Evolutionary conservation across 2,329 filamentous ascomycete species (phyloP).

Genomic region (Pezicula neosporulosa): DNA sequence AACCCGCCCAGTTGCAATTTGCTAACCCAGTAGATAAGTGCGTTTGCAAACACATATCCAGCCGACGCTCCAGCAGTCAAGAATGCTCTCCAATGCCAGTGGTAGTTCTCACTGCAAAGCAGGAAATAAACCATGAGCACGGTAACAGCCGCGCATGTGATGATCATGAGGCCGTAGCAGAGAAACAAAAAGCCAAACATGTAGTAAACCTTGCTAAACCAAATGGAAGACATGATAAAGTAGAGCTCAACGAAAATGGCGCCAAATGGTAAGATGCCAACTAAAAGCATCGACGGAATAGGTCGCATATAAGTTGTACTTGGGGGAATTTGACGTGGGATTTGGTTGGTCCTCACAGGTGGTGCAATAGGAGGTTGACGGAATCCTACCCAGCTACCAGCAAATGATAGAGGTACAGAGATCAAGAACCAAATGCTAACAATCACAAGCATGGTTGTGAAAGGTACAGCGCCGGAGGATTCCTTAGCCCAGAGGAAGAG

Average conservation of each 20-base stretch:
- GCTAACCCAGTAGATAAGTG: slow-evolving; percentile 85
- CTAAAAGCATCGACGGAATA: slow-evolving; percentile 85
- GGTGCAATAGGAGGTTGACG: slow-evolving; percentile 67
- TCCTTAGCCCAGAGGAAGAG: slow-evolving; percentile 93
- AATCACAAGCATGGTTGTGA: slow-evolving; percentile 94
- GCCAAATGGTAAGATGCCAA: slow-evolving; percentile 89
- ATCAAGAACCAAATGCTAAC: slow-evolving; percentile 96
- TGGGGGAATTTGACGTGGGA: slow-evolving; percentile 91
- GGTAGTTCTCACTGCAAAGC: slow-evolving; percentile 93
- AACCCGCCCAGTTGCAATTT: slow-evolving; percentile 82
- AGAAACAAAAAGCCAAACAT: slow-evolving; percentile 99
- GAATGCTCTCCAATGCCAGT: slow-evolving; percentile 98
- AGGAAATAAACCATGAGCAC: slow-evolving; percentile 95
- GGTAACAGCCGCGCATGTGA: slow-evolving; percentile 88
- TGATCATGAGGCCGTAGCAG: slow-evolving; percentile 95
- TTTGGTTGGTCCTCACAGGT: slow-evolving; percentile 94
- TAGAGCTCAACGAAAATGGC: slow-evolving; percentile 98
- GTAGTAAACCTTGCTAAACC: slow-evolving; percentile 99
- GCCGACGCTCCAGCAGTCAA: slow-evolving; percentile 87
- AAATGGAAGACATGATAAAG: slow-evolving; percentile 99
- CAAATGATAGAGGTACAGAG: slow-evolving; percentile 85
- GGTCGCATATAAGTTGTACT: slow-evolving; percentile 79
- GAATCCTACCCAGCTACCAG: slow-evolving; percentile 92
- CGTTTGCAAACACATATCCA: slow-evolving; percentile 88
- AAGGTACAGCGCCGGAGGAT: slow-evolving; percentile 90